Evolutionary conservation across 768 basidiomycete genomes (phyloP), one percentile per base, ranked within the genome.

Genomic region (Podaxis rugospora): DNA sequence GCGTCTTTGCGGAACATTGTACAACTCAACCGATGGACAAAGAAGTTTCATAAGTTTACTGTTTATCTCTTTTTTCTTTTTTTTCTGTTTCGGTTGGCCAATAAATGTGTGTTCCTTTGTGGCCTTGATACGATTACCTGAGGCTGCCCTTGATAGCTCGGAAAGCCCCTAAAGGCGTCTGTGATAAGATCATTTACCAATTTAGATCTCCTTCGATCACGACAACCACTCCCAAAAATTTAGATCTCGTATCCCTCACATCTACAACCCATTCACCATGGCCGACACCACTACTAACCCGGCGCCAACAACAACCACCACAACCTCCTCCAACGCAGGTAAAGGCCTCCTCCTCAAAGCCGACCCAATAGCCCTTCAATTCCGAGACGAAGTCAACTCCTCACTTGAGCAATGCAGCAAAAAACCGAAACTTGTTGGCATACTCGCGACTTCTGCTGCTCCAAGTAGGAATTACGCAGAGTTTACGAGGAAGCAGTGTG

Each of bases 401-500:
- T 73, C 74, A 27, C 76, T 25, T 21, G 66, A 70, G 14, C 66
- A 69, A 51, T 66, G 69, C 35, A 39, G 73, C 4, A 78, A 76
- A 21, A 69, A 74, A 13, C 93, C 94, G 2, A 91, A 86, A 68
- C 81, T 99, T 27, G 87, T 98, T 55, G 96, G 95, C 1, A 96
- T 98, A 66, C 80, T 99, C 25, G 89, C 92, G 0, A 96, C 94
- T 1, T 83, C 88, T 1, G 86, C 88, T 4, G 84, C 84, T 5
- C 92, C 93, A 0, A 92, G 90, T 72, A 84, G 81, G 65, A 83
- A 80, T 66, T 96, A 96, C 68, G 89, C 93, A 6, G 88, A 95
- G 62, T 98, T 97, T 71, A 98, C 97, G 32, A 80, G 81, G 70
- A 95, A 88, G 70, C 93, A 95, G 66, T 98, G 97, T 72, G 85